A percentile compares a stretch with the other conserved stretches of the same genome.
These are phyloP conservation scores for Rhynchospora breviuscula DNA, from an alignment of 176 grass and related monocot genomes.

Conservation along the genomic window DNA sequence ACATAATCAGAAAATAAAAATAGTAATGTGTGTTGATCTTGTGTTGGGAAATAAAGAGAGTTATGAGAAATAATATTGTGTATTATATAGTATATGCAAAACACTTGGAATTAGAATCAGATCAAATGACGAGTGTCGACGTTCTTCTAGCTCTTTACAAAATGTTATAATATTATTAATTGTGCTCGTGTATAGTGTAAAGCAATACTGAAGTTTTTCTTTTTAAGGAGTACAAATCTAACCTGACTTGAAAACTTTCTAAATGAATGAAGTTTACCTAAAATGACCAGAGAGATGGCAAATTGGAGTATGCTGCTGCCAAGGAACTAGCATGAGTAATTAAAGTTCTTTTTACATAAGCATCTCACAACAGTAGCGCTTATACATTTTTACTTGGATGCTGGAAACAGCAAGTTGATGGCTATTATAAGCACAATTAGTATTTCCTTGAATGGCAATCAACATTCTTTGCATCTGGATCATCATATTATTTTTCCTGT, in stretches of 20 bases:
- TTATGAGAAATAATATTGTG: background rate
- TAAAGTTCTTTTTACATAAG: background rate
- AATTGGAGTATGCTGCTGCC: background rate
- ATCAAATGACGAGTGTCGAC: background rate
- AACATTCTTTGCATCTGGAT: no score
- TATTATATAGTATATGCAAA: background rate
- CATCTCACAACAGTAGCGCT: background rate
- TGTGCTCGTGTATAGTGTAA: background rate
- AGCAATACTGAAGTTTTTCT: background rate
- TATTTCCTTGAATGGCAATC: background rate
- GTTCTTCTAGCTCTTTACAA: background rate
- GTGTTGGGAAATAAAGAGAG: background rate
- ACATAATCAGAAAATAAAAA: slow-evolving; percentile 2
- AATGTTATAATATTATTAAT: background rate
- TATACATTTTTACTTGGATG: background rate
- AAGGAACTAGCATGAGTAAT: background rate
- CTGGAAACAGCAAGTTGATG: background rate
- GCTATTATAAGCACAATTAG: background rate
- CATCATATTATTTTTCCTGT: no score
- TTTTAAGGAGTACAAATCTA: background rate
- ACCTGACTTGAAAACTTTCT: background rate
- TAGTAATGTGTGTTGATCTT: background rate
- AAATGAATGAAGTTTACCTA: background rate
- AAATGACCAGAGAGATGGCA: background rate
- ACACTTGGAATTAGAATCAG: background rate